Conservation (phyloP, 768 basidiomycete genomes). For the Phylloporus rhodoxanthus region DNA sequence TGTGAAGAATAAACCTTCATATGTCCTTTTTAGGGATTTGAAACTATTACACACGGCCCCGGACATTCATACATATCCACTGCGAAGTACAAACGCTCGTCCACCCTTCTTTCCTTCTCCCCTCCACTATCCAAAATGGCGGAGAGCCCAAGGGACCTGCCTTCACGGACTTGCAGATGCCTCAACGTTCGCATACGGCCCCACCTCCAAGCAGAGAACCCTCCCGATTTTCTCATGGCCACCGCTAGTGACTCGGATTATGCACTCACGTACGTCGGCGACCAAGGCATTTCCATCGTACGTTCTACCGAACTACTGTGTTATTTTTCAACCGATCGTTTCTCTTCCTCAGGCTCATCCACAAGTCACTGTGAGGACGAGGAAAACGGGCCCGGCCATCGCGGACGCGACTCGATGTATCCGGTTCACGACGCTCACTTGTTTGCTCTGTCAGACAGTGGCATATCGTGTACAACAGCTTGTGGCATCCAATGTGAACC, state of each 20-base stretch:
- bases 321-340: slow-evolving; percentile 2
- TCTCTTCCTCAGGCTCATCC: slow-evolving; percentile 48
- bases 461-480: slow-evolving; percentile 67
- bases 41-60: slow-evolving; percentile 28
- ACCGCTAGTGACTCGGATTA: slow-evolving; percentile 35
- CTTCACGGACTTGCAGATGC: slow-evolving; percentile 56
- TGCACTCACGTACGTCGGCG: slow-evolving; percentile 53
- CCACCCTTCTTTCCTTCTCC: slow-evolving; percentile 14
- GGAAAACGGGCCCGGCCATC: slow-evolving; percentile 41
- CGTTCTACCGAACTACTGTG: slow-evolving; percentile 21
- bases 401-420: slow-evolving; percentile 43
- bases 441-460: slow-evolving; percentile 58
- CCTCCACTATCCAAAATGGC: slow-evolving; percentile 22
- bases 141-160: slow-evolving; percentile 13
- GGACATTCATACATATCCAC: slow-evolving; percentile 29
- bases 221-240: slow-evolving; percentile 32
- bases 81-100: slow-evolving; percentile 9
- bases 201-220: slow-evolving; percentile 24
- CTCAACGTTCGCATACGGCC: slow-evolving; percentile 60
- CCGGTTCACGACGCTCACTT: slow-evolving; percentile 61
- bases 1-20: slow-evolving; percentile 15
- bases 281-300: slow-evolving; percentile 64
- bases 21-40: slow-evolving; percentile 19
- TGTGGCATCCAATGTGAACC: slow-evolving; percentile 51
- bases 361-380: slow-evolving; percentile 63